phyloP scores from a whole-genome alignment of 129 eudicot species.

The Ambrosia artemisiifolia region DNA sequence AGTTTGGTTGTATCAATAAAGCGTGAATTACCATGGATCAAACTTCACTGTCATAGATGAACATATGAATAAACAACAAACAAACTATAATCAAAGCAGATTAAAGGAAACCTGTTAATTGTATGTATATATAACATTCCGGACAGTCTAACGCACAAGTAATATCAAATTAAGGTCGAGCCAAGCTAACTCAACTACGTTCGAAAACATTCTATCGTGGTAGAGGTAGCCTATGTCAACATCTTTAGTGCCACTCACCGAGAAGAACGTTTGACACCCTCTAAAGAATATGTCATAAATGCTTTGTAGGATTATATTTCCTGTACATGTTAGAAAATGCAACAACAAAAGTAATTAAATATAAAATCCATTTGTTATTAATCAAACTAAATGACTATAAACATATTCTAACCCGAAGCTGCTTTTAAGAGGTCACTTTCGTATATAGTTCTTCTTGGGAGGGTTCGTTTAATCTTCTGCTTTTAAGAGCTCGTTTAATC shows the following conservation, averaged over 20 bases:
- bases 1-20: too few relatives aligned
- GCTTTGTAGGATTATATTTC: constrained; percentile 34
- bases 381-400: not conserved
- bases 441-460: constrained; percentile 23
- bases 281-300: constrained; percentile 40
- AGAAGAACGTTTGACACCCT: constrained; percentile 37
- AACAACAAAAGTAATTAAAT: too few relatives aligned
- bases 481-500: too few relatives aligned
- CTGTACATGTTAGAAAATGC: constrained; percentile 15
- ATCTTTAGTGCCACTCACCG: constrained; percentile 25
- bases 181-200: not conserved
- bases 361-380: not conserved
- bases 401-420: constrained; percentile 16
- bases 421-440: constrained; percentile 33
- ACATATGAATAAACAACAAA: too few relatives aligned
- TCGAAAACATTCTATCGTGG: constrained; percentile 8
- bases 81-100: too few relatives aligned
- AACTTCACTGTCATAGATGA: too few relatives aligned
- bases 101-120: too few relatives aligned
- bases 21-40: too few relatives aligned
- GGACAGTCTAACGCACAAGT: not conserved
- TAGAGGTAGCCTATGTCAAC: constrained; percentile 31
- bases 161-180: not conserved
- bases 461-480: constrained; percentile 28
- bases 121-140: too few relatives aligned